A percentile compares a stretch with the other conserved stretches of the same genome.
Conservation (phyloP, 768 basidiomycete genomes). For the Lanmaoa rubissima region DNA sequence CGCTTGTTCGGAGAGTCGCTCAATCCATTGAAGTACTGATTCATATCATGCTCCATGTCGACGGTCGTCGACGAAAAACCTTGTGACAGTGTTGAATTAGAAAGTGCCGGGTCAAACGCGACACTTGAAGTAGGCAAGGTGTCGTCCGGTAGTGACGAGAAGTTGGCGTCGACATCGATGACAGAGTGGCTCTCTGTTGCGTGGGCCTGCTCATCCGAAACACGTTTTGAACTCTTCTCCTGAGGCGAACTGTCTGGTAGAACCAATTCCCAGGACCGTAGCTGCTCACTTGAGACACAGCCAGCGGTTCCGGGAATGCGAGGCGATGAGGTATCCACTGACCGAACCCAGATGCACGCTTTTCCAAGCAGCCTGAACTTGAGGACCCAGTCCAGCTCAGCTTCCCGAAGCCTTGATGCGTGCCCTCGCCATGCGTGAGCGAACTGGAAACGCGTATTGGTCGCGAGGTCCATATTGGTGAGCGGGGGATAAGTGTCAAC, state of each 20-base stretch:
- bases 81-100: background rate
- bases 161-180: background rate
- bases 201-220: background rate
- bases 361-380: background rate
- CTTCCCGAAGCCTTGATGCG: conserved; percentile 11
- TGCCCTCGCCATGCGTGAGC: conserved; percentile 17
- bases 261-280: conserved; percentile 18
- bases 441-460: conserved; percentile 28
- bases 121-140: background rate
- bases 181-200: background rate
- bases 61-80: background rate
- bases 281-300: conserved; percentile 7
- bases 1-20: conserved; percentile 21
- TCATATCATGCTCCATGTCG: conserved; percentile 25
- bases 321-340: background rate
- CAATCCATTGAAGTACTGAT: conserved; percentile 28
- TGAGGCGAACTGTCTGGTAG: background rate
- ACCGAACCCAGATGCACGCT: conserved; percentile 2
- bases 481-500: conserved; percentile 19
- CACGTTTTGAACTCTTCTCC: background rate
- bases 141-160: background rate
- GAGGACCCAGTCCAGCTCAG: conserved; percentile 6
- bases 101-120: background rate
- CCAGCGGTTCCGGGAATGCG: conserved; percentile 7
- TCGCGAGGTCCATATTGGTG: conserved; percentile 10